A percentile compares a stretch with the other conserved stretches of the same genome.
Evolutionary conservation across 192 early-diverging fungal genomes (phyloP).

Genomic region (Powellomyces hirtus): DNA sequence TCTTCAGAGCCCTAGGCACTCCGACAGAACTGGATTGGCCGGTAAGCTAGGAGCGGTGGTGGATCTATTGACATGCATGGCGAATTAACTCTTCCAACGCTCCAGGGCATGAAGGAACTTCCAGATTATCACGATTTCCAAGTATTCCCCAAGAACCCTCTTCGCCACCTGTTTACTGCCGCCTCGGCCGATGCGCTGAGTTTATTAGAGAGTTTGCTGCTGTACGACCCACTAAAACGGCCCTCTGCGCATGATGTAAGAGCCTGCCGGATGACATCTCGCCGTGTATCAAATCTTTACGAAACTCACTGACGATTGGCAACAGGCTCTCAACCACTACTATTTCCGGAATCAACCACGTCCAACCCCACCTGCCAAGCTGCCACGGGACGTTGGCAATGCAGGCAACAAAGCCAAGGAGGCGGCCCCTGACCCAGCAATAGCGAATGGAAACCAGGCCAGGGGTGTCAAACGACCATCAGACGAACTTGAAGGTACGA

Average conservation of each 20-base stretch:
- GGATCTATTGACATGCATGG: not conserved
- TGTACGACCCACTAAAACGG: slow-evolving; percentile 80
- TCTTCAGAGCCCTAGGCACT: slow-evolving; percentile 80
- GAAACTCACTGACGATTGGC: not conserved
- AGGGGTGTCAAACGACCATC: no score
- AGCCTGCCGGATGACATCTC: not conserved
- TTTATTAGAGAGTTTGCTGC: slow-evolving; percentile 82
- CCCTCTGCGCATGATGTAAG: slow-evolving; percentile 74
- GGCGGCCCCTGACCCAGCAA: no score
- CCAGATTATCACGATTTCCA: slow-evolving; percentile 74
- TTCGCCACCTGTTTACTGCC: slow-evolving; percentile 76
- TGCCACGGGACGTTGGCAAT: slow-evolving; percentile 53
- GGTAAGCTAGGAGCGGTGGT: slow-evolving; percentile 45
- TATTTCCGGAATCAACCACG: slow-evolving; percentile 74
- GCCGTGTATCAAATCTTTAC: not conserved
- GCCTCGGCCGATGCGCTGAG: slow-evolving; percentile 80
- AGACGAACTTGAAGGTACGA: no score
- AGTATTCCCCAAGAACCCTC: slow-evolving; percentile 67
- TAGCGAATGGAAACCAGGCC: no score
- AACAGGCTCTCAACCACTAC: slow-evolving; percentile 61
- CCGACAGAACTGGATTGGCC: slow-evolving; percentile 82
- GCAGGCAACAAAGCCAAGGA: slow-evolving; percentile 15
- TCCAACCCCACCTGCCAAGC: slow-evolving; percentile 64
- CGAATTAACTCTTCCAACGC: not conserved
- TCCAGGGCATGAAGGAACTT: slow-evolving; percentile 64